phyloP scores from a whole-genome alignment of 257 asterid genomes.

The Nicotiana attenuata region DNA sequence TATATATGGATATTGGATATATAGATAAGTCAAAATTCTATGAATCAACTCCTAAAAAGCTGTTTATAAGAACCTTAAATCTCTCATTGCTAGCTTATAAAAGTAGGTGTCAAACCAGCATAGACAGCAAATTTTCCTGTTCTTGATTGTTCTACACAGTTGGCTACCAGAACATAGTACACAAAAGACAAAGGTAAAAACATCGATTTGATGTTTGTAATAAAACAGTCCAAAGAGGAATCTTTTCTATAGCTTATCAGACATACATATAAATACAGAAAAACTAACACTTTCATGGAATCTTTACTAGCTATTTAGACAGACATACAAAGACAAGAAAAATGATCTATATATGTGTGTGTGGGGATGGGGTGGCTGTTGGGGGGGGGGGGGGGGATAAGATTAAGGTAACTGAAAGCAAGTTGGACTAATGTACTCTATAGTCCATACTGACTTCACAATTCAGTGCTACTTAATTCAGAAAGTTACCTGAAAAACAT shows the following conservation, averaged over 20 bases:
- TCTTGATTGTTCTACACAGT: neutral
- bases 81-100: too few relatives aligned
- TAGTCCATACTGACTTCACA: neutral
- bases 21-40: too few relatives aligned
- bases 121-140: neutral
- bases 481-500: neutral
- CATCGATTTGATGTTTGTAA: too few relatives aligned
- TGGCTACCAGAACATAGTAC: neutral
- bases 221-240: neutral
- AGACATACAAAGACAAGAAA: neutral
- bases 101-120: too few relatives aligned
- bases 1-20: too few relatives aligned
- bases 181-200: neutral
- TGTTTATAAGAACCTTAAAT: too few relatives aligned
- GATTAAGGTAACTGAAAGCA: neutral
- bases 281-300: neutral
- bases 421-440: neutral
- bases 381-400: too few relatives aligned
- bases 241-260: neutral
- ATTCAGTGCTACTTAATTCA: neutral
- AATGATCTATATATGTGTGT: neutral
- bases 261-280: neutral
- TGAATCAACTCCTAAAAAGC: too few relatives aligned
- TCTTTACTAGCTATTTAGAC: neutral
- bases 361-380: neutral